phyloP scores from a whole-genome alignment of 2,329 filamentous ascomycete genomes.

The Passalora sequoiae region DNA sequence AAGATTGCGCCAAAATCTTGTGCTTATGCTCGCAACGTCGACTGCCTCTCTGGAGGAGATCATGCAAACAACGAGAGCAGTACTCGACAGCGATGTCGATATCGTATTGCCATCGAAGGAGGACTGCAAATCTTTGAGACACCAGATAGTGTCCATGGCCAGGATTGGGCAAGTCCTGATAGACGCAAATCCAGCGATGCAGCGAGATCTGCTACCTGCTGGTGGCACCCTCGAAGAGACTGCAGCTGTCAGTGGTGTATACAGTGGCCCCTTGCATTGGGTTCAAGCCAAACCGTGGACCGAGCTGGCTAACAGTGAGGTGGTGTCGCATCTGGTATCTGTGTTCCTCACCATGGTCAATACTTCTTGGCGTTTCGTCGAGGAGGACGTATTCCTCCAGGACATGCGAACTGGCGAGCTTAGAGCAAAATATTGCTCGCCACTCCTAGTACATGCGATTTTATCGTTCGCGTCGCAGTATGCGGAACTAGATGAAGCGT shows the following conservation, averaged over 20 bases:
- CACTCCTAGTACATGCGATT: constrained; percentile 35
- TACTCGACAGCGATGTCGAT: background rate
- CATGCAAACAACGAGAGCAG: background rate
- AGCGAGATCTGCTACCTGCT: background rate
- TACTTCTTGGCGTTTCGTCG: constrained; percentile 32
- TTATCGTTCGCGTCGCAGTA: constrained; percentile 21
- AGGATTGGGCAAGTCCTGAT: constrained; percentile 1
- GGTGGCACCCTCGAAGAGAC: background rate
- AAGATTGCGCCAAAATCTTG: constrained; percentile 6
- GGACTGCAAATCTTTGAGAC: background rate
- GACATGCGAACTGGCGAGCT: constrained; percentile 33
- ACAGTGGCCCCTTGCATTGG: background rate
- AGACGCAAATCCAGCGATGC: background rate
- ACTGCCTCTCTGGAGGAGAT: constrained; percentile 16
- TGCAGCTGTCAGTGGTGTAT: constrained; percentile 8
- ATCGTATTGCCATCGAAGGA: background rate
- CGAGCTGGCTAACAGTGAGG: constrained; percentile 22
- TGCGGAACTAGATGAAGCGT: constrained; percentile 11
- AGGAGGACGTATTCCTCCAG: constrained; percentile 33
- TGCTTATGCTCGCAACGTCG: constrained; percentile 10
- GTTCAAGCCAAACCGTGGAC: constrained; percentile 33
- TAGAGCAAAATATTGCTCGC: constrained; percentile 31
- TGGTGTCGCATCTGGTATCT: constrained; percentile 34
- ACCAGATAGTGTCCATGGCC: background rate
- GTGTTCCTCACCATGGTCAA: constrained; percentile 15